phyloP scores from a whole-genome alignment of 139 green algal species.

The Chlamydomonas asymmetrica region DNA sequence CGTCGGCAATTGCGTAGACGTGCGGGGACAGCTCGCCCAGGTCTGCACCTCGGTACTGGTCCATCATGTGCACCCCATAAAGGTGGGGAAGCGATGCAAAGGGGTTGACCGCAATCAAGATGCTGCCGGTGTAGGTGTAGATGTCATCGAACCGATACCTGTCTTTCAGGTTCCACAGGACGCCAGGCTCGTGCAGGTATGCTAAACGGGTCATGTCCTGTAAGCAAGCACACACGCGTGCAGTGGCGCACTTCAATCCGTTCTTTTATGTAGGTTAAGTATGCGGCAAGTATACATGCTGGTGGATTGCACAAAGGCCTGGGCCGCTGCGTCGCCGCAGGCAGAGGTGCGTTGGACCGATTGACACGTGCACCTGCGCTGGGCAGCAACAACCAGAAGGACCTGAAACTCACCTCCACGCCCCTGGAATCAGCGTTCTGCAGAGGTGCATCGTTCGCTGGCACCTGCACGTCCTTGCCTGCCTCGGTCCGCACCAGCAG shows the following conservation, averaged over 20 bases:
- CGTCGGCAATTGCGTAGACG: conserved; percentile 90
- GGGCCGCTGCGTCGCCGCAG: too few relatives aligned
- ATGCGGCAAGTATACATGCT: background rate
- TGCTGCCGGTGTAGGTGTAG: conserved; percentile 93
- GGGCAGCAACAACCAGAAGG: background rate
- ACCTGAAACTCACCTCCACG: conserved; percentile 71
- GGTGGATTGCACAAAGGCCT: conserved; percentile 1
- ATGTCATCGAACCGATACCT: conserved; percentile 90
- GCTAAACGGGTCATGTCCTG: conserved; percentile 98
- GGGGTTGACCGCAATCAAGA: conserved; percentile 94
- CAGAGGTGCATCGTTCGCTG: conserved; percentile 71
- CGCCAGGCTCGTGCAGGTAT: conserved; percentile 97
- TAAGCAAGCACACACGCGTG: too few relatives aligned
- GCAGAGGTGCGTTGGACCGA: background rate
- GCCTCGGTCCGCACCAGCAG: conserved; percentile 59
- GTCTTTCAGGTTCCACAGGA: conserved; percentile 86
- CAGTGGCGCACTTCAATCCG: too few relatives aligned
- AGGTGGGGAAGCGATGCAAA: conserved; percentile 83
- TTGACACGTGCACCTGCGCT: background rate
- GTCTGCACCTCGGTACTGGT: conserved; percentile 77
- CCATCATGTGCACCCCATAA: conserved; percentile 93
- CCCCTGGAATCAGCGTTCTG: conserved; percentile 73
- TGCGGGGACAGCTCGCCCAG: conserved; percentile 93
- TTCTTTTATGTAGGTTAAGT: conserved; percentile 1
- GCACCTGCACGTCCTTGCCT: conserved; percentile 47